Base-by-base conservation (phyloP, 805 yeast species). In the Saccharomyces kudriavzevii region DNA sequence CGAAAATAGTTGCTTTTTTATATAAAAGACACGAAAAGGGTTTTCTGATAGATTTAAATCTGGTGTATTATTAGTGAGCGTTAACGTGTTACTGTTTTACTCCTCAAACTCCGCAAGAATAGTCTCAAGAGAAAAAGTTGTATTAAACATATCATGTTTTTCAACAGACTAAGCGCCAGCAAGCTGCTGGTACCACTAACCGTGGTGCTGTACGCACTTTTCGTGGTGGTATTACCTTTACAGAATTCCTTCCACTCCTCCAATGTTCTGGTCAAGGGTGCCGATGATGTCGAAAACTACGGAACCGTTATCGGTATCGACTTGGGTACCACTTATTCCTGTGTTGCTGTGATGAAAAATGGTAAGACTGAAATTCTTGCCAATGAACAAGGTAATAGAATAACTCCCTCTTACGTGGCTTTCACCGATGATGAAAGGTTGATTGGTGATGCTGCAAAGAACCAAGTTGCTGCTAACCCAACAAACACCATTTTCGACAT, bases 351-450 rank as follows among this genome's bases (percentile, higher is more conserved):
- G 49, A 82, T 83, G 86, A 81, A 80, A 66, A 82, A 84, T 63
- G 95, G 91, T 66, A 80, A 90, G 67, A 96, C 92, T 50, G 97
- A 90, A 70, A 90, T 90, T 64, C 78, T 90, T 60, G 96, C 97
- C 59, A 90, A 90, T 69, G 97, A 90, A 74, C 97, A 90, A 77
- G 97, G 97, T 77, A 89, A 89, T 77, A 87, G 97, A 80, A 90
- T 91, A 64, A 90, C 97, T 20, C 97, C 97, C 27, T 89, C 96
- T 1, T 90, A 86, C 67, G 97, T 90, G 58, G 96, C 96, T 9
- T 90, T 90, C 75, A 87, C 90, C 24, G 92, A 86, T 51, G 89
- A 88, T 46, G 97, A 90, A 76, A 83, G 97, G 75, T 80, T 90
- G 57, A 90, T 90, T 57, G 97, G 97, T 71, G 97, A 90, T 70